phyloP scores from a whole-genome alignment of 371 early-diverging fungal genomes.

The Mucor circinelloides region DNA sequence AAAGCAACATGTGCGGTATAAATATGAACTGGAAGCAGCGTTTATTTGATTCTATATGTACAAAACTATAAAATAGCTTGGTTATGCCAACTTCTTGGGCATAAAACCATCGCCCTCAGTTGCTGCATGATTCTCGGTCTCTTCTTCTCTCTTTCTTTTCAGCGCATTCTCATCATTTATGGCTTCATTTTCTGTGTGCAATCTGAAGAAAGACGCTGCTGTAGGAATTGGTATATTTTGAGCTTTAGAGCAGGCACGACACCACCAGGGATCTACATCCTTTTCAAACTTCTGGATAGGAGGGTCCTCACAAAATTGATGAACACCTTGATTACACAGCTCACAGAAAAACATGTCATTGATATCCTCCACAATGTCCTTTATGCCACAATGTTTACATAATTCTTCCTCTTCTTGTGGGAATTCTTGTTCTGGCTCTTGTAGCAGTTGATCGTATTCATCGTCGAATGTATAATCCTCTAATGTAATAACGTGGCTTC shows the following conservation, averaged over 20 bases:
- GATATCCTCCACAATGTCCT: constrained; percentile 32
- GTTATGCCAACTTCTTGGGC: neutral
- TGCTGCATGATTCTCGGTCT: neutral
- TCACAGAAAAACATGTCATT: constrained; percentile 55
- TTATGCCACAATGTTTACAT: constrained; percentile 43
- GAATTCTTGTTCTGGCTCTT: neutral
- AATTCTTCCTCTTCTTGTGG: constrained; percentile 21
- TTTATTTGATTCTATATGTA: neutral
- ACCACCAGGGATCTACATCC: constrained; percentile 50
- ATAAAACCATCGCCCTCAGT: neutral
- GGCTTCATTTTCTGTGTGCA: neutral
- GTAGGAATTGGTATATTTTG: constrained; percentile 35
- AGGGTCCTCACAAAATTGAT: constrained; percentile 50
- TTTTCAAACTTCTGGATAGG: constrained; percentile 39
- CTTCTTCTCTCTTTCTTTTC: neutral
- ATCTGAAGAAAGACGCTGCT: neutral
- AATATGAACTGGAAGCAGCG: no score
- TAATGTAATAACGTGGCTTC: constrained; percentile 24
- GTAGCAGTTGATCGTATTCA: neutral
- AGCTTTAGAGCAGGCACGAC: constrained; percentile 36
- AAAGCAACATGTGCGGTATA: no score
- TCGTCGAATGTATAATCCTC: constrained; percentile 46
- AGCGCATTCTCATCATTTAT: neutral
- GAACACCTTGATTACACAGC: constrained; percentile 41
- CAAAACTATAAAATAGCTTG: neutral